These are phyloP conservation scores for Boletus calvinii DNA, from an alignment of 1,284 basidiomycete genomes.

Conservation along the genomic window DNA sequence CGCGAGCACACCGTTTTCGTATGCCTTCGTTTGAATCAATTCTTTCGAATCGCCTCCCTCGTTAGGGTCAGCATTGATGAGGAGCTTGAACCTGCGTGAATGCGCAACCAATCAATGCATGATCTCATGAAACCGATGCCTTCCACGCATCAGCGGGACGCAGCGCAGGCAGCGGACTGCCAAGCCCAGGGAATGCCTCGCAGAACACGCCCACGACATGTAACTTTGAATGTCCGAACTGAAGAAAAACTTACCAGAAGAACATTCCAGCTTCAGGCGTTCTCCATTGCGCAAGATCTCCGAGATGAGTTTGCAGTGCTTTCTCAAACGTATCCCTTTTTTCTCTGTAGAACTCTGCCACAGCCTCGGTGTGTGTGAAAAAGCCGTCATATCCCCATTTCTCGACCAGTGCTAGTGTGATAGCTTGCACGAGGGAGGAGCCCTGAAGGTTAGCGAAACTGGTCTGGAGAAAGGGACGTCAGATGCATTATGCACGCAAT, in stretches of 20 bases:
- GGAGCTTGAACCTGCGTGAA: conserved; percentile 62
- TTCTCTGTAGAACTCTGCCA: conserved; percentile 78
- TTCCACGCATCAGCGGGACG: conserved; percentile 5
- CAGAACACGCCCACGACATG: conserved; percentile 9
- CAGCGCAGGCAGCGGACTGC: conserved; percentile 3
- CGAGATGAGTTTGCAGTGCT: conserved; percentile 72
- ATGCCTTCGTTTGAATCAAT: conserved; percentile 78
- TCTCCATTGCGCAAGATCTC: conserved; percentile 79
- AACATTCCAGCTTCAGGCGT: conserved; percentile 91
- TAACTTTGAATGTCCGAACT: conserved; percentile 18
- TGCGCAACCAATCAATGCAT: conserved; percentile 14
- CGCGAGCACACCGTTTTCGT: conserved; percentile 82
- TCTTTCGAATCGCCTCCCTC: conserved; percentile 68
- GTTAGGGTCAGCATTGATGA: conserved; percentile 43
- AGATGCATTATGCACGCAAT: conserved; percentile 10
- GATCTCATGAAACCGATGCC: conserved; percentile 13
- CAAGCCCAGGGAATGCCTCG: conserved; percentile 9
- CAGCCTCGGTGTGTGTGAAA: conserved; percentile 64
- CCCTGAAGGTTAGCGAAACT: conserved; percentile 77
- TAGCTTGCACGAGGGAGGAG: conserved; percentile 75
- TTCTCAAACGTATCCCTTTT: conserved; percentile 81
- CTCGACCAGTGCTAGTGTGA: conserved; percentile 68
- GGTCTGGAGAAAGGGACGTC: conserved; percentile 43
- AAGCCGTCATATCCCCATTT: conserved; percentile 84
- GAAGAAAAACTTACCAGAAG: conserved; percentile 64